phyloP scores from a whole-genome alignment of 1,284 basidiomycete genomes.

The Irpex rosettiformis region DNA sequence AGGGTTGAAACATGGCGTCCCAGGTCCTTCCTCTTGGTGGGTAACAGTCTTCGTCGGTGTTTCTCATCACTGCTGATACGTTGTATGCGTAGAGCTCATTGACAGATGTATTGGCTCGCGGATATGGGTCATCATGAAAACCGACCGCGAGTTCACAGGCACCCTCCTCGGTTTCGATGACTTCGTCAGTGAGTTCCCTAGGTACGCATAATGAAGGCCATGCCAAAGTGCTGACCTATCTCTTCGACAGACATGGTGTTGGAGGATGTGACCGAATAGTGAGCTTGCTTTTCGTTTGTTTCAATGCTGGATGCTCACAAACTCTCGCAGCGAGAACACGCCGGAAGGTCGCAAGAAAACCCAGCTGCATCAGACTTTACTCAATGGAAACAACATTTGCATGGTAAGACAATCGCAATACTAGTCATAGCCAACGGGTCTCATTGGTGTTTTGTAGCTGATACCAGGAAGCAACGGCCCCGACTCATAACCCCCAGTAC shows the following conservation, averaged over 20 bases:
- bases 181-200: constrained; percentile 89
- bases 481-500: constrained; percentile 25
- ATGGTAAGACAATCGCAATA: constrained; percentile 62
- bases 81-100: constrained; percentile 67
- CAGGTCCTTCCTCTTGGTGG: constrained; percentile 59
- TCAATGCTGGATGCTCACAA: constrained; percentile 8
- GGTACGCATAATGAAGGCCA: neutral
- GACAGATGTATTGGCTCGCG: constrained; percentile 93
- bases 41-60: constrained; percentile 10
- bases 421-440: neutral
- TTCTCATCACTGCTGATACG: neutral
- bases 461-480: constrained; percentile 80
- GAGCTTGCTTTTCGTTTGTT: constrained; percentile 6
- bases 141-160: constrained; percentile 94
- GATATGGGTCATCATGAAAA: constrained; percentile 98
- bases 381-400: constrained; percentile 98
- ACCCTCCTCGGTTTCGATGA: constrained; percentile 97
- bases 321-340: constrained; percentile 70
- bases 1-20: constrained; percentile 48
- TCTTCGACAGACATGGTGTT: constrained; percentile 88
- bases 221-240: neutral
- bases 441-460: constrained; percentile 39
- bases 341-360: constrained; percentile 82
- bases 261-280: constrained; percentile 98
- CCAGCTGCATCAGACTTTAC: constrained; percentile 83